Evolutionary conservation across 2,329 filamentous ascomycete genomes (phyloP), one percentile per base, ranked within the genome.

Genomic region (Penicillium sp.): DNA sequence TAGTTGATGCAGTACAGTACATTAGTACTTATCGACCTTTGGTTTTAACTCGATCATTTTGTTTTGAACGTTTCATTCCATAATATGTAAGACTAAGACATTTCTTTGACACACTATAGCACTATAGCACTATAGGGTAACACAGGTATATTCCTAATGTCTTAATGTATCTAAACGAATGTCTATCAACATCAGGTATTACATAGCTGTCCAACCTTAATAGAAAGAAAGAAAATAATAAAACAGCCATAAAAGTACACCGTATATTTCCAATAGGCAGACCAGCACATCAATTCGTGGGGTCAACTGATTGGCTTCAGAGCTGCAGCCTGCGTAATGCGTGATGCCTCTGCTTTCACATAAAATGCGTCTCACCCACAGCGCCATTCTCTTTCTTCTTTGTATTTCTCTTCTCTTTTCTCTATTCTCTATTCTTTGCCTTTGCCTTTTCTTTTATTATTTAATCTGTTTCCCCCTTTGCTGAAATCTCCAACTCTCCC

Each of bases 321-420:
- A 13, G 31, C 55, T 57, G 55, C 55, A 57, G 55, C 49, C 48
- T 57, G 35, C 43, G 31, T 35, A 15, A 27, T 49, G 47, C 25
- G 6, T 53, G 48, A 47, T 55, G 45, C 29, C 31, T 49, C 41
- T 31, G n/a, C 39, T 39, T 33, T 36, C 41, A 53, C 54, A 53
- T 57, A 57, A 49, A 55, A 54, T 48, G 55, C 55, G 55, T 57
- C 55, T 54, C 55, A 57, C 55, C 55, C 55, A 57, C 49, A 54
- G 50, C 41, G 51, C 44, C 44, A 53, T 55, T 53, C 42, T 59
- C 47, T 49, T 51, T 41, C 49, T 42, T 43, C 53, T 53, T 38
- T 38, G 19, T 23, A 35, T 33, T 33, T 33, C 53, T 41, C 41
- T 36, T 38, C 23, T 53, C 35, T 42, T 15, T 38, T 19, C 4